phyloP scores from a whole-genome alignment of 306 rosid genomes.

The Quercus agrifolia region DNA sequence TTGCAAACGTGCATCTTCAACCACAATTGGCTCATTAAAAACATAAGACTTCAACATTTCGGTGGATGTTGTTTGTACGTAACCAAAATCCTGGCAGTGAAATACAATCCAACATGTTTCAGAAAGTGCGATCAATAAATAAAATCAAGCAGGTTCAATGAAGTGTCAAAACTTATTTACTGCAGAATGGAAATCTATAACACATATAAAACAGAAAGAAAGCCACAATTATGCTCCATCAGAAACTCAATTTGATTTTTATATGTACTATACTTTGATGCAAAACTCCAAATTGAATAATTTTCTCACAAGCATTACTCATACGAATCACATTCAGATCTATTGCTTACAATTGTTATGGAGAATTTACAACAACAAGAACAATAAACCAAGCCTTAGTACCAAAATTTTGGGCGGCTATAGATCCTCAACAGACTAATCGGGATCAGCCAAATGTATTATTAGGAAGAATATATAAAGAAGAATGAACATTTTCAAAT shows the following conservation, averaged over 20 bases:
- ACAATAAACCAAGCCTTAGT: no score
- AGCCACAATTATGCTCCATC: not conserved
- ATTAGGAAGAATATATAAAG: not conserved
- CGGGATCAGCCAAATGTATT: no score
- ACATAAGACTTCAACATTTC: conserved; percentile 76
- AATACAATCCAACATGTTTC: conserved; percentile 15
- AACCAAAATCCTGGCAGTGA: conserved; percentile 75
- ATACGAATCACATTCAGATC: not conserved
- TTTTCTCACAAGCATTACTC: not conserved
- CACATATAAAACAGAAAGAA: not conserved
- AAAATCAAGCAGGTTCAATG: not conserved
- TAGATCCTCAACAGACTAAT: no score
- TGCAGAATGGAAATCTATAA: not conserved
- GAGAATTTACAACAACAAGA: no score
- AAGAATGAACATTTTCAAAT: not conserved
- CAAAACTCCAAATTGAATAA: not conserved
- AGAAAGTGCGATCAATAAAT: not conserved
- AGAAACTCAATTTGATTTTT: not conserved
- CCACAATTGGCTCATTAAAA: conserved; percentile 70
- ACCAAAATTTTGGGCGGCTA: no score
- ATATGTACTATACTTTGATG: not conserved
- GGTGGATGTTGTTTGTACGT: conserved; percentile 82
- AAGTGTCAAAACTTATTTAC: not conserved
- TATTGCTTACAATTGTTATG: no score
- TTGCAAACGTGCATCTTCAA: conserved; percentile 57